Base-by-base conservation (phyloP, 2,329 filamentous ascomycete genomes). In the Penicillium concentricum region DNA sequence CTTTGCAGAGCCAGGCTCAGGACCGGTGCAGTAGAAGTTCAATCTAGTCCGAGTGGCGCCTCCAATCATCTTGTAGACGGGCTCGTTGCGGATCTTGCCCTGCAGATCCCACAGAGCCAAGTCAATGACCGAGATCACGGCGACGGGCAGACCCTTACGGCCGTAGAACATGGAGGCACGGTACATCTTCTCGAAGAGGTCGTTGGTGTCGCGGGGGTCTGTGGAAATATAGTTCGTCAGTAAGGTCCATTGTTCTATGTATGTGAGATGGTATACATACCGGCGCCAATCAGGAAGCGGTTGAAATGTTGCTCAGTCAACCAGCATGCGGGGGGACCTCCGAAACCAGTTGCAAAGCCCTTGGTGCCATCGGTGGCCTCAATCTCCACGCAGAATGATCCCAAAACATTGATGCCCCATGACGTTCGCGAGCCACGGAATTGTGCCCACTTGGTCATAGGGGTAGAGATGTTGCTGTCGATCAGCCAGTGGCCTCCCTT, bases 151-250 rank as follows among this genome's bases (percentile, higher is more conserved):
- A 45, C 92, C 92, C 76, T 97, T 97, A 64, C 92, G 88, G 60
- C 92, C 92, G 71, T 97, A 97, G 81, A 96, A 97, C 90, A 96
- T 95, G 65, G 91, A 95, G 2, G 84, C 90, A 58, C 92, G 87
- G 80, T 96, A 97, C 92, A 97, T 96, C 74, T 95, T 91, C 79
- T 97, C 92, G 72, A 95, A 97, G 30, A 97, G 81, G 61, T 92
- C 84, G 76, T 96, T 96, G 51, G 91, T 95, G 71, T 97, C 91
- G 66, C 92, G 84, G 12, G 92, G 92, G 73, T 97, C 92, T 85
- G 61, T 42, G 13, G 15, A 4, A 13, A 37, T 15, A 15, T 7
- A 28, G 2, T 20, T n/a, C 0, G 38, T 55, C 45, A 46, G 45
- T 18, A 24, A 32, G 7, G 5, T 28, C 13, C 6, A 56, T 47